A percentile compares a stretch with the other conserved stretches of the same genome.
phyloP scores from a whole-genome alignment of 257 asterid genomes.

The Paraleonurus japonicus region DNA sequence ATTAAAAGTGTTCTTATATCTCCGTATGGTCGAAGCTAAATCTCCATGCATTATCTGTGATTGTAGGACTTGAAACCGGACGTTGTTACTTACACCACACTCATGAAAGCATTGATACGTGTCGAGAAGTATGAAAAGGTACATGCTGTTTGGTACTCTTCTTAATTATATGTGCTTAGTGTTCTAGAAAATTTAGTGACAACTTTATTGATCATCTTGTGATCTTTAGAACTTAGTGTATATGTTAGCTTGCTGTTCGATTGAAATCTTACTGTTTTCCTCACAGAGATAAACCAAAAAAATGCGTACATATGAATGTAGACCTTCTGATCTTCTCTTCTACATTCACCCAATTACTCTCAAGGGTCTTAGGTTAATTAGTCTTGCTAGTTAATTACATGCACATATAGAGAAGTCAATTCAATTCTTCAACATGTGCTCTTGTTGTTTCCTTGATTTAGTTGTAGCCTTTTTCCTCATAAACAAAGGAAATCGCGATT shows the following conservation, averaged over 20 bases:
- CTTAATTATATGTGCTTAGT: neutral
- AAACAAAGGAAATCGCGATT: neutral
- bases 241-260: neutral
- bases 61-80: constrained; percentile 86
- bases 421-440: too few relatives aligned
- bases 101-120: constrained; percentile 90
- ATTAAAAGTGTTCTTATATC: neutral
- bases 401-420: neutral
- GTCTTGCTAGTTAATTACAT: neutral
- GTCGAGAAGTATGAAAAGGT: constrained; percentile 91
- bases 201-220: neutral
- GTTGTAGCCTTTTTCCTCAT: constrained; percentile 3
- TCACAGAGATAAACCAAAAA: neutral
- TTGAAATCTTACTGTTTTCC: neutral
- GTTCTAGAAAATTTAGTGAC: neutral
- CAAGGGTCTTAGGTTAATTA: too few relatives aligned
- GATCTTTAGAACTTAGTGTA: neutral
- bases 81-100: constrained; percentile 92
- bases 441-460: neutral
- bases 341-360: neutral
- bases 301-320: neutral
- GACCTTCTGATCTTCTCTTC: neutral
- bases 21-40: constrained; percentile 18
- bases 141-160: neutral
- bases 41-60: constrained; percentile 17